A percentile compares a stretch with the other conserved stretches of the same genome.
phyloP scores from a whole-genome alignment of 306 rosid genomes.

The Quercus dentata region DNA sequence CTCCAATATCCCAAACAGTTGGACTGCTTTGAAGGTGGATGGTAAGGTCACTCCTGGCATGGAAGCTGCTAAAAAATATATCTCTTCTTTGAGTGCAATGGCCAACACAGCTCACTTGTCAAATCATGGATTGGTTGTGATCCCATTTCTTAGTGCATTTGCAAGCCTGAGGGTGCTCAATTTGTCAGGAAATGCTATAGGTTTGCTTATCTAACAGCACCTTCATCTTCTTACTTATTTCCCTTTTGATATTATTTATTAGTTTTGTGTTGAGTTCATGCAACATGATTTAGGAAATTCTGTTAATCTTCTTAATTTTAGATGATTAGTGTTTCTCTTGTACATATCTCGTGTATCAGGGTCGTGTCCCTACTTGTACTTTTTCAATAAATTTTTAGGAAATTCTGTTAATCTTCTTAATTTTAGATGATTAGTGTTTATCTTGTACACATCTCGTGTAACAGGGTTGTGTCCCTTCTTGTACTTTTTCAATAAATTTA shows the following conservation, averaged over 20 bases:
- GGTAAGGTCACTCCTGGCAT: conserved; percentile 62
- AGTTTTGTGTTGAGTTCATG: conserved; percentile 1
- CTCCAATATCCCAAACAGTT: conserved; percentile 24
- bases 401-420: neutral
- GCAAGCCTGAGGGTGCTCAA: conserved; percentile 76
- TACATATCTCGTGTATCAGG: too few relatives aligned
- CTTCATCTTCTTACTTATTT: conserved; percentile 3
- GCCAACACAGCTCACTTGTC: conserved; percentile 75
- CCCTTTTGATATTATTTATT: conserved; percentile 5
- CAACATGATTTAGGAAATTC: neutral
- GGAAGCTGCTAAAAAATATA: conserved; percentile 82
- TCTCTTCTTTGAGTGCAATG: conserved; percentile 72
- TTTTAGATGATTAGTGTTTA: neutral
- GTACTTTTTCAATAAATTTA: too few relatives aligned
- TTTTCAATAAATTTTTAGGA: too few relatives aligned
- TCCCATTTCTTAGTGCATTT: conserved; percentile 90
- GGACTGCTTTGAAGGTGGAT: conserved; percentile 35
- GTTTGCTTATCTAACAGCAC: conserved; percentile 38
- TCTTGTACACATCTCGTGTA: too few relatives aligned
- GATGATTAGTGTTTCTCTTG: too few relatives aligned
- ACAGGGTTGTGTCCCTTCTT: too few relatives aligned
- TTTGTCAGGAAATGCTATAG: conserved; percentile 81
- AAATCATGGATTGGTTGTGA: conserved; percentile 77
- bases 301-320: neutral
- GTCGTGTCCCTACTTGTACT: too few relatives aligned